Base-by-base conservation (phyloP, 371 early-diverging fungal genomes). In the Sporodiniella umbellata region DNA sequence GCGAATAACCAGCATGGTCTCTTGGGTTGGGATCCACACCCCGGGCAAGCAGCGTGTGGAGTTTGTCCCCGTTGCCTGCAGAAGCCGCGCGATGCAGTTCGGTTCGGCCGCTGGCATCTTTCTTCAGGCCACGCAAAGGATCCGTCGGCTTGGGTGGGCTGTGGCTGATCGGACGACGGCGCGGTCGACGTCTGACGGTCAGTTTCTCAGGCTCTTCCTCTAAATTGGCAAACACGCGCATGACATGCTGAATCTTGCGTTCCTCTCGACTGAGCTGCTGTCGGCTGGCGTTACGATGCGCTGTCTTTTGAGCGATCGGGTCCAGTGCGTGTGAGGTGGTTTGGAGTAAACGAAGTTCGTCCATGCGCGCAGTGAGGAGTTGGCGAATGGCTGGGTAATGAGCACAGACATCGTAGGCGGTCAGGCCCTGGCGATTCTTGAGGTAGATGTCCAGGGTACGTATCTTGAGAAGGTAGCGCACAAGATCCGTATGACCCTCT, bases 1-100 rank as follows among this genome's bases (percentile, higher is more conserved):
- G 86, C 5, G 90, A 87, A 81, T 83, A 81, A 0, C 87, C 88
- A 18, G 87, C 88, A 56, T 89, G 70, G 47, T 90, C 90, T 25
- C 58, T 68, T 39, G 73, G 71, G 48, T 87, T 83, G 4, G 90
- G 75, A 40, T 90, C 86, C 0, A 86, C 88, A 7, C 94, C 94
- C 17, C 81, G 79, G 35, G 77, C 72, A 10, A 88, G 53, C 2
- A 87, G 55, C 11, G 65, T 57, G 25, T 66, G 64, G n/a, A n/a
- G n/a, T n/a, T n/a, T n/a, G n/a, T n/a, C 2, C 84, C 81, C 30
- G 66, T 68, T 6, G 58, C 71, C 0, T 58, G 45, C 44, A 83
- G 78, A 4, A 84, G 83, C 7, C 73, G 66, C 28, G 68, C 77
- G 0, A 50, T 79, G 78, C 11, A 83, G 56, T 17, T 78, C 73